Evolutionary conservation across 306 rosid species (phyloP).

Genomic region (Luffa aegyptiaca): DNA sequence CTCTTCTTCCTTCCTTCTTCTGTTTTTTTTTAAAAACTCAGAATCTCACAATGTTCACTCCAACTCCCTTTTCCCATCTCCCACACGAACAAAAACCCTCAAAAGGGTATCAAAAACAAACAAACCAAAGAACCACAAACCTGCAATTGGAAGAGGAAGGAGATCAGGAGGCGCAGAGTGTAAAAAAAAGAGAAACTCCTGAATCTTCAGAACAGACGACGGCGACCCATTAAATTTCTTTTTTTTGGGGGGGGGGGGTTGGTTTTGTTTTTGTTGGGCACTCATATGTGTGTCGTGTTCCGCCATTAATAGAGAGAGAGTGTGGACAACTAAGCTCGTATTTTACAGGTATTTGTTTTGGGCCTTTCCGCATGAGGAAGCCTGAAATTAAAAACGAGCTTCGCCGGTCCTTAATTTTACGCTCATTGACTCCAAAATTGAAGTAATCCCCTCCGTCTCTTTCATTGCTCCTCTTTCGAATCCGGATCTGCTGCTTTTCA

Average conservation of each 20-base stretch:
- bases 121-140: conserved; percentile 16
- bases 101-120: neutral
- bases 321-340: conserved; percentile 1
- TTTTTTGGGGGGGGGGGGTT: neutral
- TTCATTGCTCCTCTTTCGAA: conserved; percentile 15
- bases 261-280: neutral
- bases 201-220: conserved; percentile 17
- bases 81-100: neutral
- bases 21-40: no score
- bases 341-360: neutral
- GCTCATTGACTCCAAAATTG: neutral
- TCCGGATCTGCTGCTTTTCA: conserved; percentile 13
- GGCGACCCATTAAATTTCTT: conserved; percentile 6
- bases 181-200: conserved; percentile 5
- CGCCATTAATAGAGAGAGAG: conserved; percentile 16
- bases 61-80: neutral
- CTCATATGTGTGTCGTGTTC: conserved; percentile 4
- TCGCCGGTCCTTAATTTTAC: neutral
- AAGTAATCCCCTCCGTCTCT: neutral
- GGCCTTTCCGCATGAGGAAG: neutral
- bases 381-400: neutral
- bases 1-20: no score
- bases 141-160: conserved; percentile 87
- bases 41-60: neutral
- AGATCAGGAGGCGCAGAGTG: neutral